Evolutionary conservation across 306 rosid species (phyloP).

Genomic region (Nissolia schottii): DNA sequence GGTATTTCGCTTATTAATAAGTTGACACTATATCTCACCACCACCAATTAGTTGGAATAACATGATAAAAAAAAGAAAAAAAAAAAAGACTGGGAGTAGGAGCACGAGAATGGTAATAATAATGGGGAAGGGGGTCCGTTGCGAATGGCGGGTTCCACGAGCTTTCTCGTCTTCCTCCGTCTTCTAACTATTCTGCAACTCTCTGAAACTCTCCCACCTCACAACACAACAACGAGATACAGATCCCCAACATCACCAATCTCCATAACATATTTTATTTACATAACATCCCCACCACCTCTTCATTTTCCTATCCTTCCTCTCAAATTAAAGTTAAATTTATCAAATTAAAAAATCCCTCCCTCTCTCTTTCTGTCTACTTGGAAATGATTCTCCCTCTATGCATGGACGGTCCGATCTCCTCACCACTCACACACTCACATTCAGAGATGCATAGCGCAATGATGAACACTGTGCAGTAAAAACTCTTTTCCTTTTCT

Average conservation of each 20-base stretch:
- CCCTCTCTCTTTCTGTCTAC: neutral
- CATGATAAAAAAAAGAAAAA: neutral
- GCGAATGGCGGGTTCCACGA: slow-evolving; percentile 56
- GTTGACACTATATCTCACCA: no score
- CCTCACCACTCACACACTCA: no score
- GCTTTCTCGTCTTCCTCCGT: neutral
- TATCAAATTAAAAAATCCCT: neutral
- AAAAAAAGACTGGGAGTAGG: neutral
- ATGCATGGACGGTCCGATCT: slow-evolving; percentile 60
- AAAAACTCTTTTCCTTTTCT: neutral
- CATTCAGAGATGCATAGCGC: neutral
- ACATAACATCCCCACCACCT: neutral
- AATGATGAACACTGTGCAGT: neutral
- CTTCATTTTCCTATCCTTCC: neutral
- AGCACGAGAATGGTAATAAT: slow-evolving; percentile 28
- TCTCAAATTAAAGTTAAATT: neutral
- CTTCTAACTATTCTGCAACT: neutral
- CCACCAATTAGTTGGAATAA: no score
- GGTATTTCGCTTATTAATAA: no score
- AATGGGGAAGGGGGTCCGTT: slow-evolving; percentile 35
- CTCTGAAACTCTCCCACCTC: neutral
- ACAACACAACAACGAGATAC: slow-evolving; percentile 7
- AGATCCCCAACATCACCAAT: slow-evolving; percentile 59
- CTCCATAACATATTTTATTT: slow-evolving; percentile 34
- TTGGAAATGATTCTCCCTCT: slow-evolving; percentile 29